Conservation (phyloP, 2,329 filamentous ascomycete genomes). For the Monilinia vaccinii-corymbosi region DNA sequence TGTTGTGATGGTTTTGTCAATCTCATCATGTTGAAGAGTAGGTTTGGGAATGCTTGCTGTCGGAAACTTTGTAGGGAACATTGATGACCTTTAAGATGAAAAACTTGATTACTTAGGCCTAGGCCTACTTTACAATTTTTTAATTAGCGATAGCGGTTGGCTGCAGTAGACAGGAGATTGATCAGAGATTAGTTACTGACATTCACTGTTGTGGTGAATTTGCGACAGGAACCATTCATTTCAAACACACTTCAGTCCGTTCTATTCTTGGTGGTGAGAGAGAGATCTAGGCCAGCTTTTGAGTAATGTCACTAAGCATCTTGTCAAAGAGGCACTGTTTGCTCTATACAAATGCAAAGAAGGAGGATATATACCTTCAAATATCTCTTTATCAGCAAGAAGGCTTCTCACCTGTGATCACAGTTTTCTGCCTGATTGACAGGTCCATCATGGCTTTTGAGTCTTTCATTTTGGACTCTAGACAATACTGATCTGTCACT, state of each 20-base stretch:
- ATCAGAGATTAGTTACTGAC: background rate
- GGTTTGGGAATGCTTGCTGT: background rate
- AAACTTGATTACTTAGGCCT: too few relatives aligned
- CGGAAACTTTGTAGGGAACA: background rate
- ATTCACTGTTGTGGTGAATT: background rate
- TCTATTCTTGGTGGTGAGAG: background rate
- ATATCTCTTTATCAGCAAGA: background rate
- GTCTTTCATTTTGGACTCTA: background rate
- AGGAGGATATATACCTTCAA: accelerated
- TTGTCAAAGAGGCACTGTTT: background rate
- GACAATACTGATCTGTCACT: accelerated
- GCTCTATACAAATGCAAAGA: background rate
- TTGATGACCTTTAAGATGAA: background rate
- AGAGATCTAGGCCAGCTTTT: accelerated
- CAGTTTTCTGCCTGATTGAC: background rate
- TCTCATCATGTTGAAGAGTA: background rate
- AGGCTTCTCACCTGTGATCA: background rate
- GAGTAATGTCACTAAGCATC: background rate
- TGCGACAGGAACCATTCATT: background rate
- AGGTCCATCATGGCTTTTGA: background rate
- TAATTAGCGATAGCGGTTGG: background rate
- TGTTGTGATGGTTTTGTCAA: background rate
- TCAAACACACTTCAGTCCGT: background rate
- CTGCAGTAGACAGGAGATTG: background rate
- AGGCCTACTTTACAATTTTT: background rate